These are phyloP conservation scores for Kazachstania sp. DNA, from an alignment of 1,139 yeast species.

Conservation along the genomic window DNA sequence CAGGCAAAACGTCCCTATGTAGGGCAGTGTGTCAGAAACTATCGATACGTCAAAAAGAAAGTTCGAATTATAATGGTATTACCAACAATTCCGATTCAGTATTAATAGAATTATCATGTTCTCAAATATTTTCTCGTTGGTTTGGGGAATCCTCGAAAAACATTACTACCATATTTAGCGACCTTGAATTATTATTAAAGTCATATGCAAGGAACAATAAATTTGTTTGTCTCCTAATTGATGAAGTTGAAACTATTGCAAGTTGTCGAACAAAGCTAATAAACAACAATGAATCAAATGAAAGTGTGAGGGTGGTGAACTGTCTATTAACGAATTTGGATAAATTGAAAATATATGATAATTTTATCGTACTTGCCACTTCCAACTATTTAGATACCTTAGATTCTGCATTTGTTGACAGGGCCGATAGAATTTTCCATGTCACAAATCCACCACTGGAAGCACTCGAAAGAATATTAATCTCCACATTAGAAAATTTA, in stretches of 20 bases:
- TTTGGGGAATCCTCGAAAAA: constrained; percentile 37
- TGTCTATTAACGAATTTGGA: constrained; percentile 35
- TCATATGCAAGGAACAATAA: constrained; percentile 10
- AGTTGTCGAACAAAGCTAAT: constrained; percentile 31
- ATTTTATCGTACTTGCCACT: constrained; percentile 33
- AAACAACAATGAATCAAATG: constrained; percentile 34
- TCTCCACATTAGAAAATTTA: constrained; percentile 19
- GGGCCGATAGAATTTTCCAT: constrained; percentile 31
- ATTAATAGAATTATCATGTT: constrained; percentile 33
- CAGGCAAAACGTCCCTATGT: constrained; percentile 45
- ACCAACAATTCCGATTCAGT: constrained; percentile 14
- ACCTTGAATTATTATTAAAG: constrained; percentile 23
- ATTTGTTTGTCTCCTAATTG: constrained; percentile 32
- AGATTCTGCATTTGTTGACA: constrained; percentile 35
- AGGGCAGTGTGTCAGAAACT: constrained; percentile 36
- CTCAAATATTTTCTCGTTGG: constrained; percentile 36
- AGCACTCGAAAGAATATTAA: constrained; percentile 25
- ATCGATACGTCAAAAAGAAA: constrained; percentile 20
- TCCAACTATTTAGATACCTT: constrained; percentile 31
- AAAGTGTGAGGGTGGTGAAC: constrained; percentile 35
- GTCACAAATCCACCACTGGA: constrained; percentile 28
- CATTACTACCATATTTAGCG: constrained; percentile 31
- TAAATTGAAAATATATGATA: constrained; percentile 28
- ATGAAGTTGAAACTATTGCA: constrained; percentile 37
- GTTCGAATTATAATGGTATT: not conserved